These are phyloP conservation scores for Sugiyamaella valdiviana DNA, from an alignment of 805 yeast species.

Conservation along the genomic window DNA sequence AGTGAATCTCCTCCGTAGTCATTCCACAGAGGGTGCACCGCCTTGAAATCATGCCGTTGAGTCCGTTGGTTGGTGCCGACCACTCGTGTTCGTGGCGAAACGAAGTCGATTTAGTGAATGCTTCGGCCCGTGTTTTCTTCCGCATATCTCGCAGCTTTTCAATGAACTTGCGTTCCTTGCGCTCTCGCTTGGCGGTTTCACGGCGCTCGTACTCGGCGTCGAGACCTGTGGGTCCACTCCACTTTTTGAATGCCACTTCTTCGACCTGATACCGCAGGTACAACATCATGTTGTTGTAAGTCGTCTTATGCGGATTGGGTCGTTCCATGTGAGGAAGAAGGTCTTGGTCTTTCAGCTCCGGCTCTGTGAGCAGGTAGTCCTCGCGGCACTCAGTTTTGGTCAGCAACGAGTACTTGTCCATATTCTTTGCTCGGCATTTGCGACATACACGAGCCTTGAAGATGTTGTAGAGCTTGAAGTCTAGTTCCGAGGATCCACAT, in stretches of 20 bases:
- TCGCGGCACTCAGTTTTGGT: slow-evolving; percentile 94
- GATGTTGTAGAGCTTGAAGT: slow-evolving; percentile 59
- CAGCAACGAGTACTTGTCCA: slow-evolving; percentile 82
- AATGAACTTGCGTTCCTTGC: slow-evolving; percentile 75
- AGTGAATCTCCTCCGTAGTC: slow-evolving; percentile 68
- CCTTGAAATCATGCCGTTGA: slow-evolving; percentile 38
- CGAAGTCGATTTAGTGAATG: slow-evolving; percentile 54
- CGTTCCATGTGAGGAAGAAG: slow-evolving; percentile 75
- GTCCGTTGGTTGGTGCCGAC: slow-evolving; percentile 25
- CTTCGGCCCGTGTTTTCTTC: slow-evolving; percentile 86
- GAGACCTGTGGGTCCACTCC: slow-evolving; percentile 86
- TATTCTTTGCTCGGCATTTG: slow-evolving; percentile 60
- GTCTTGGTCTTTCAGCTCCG: slow-evolving; percentile 69
- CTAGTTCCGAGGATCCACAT: slow-evolving; percentile 76
- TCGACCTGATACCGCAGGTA: slow-evolving; percentile 90
- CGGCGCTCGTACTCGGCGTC: slow-evolving; percentile 91
- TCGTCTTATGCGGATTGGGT: slow-evolving; percentile 88
- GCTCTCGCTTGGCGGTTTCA: slow-evolving; percentile 59
- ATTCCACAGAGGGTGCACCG: slow-evolving; percentile 78
- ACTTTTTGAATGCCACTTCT: slow-evolving; percentile 82
- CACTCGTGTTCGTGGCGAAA: slow-evolving; percentile 45
- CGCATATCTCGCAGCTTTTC: slow-evolving; percentile 82
- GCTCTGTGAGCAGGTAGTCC: slow-evolving; percentile 89
- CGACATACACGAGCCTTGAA: slow-evolving; percentile 76
- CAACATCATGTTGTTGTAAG: slow-evolving; percentile 87